A percentile compares a stretch with the other conserved stretches of the same genome.
phyloP scores from a whole-genome alignment of 306 rosid genomes.

The Phaseolus lunatus region DNA sequence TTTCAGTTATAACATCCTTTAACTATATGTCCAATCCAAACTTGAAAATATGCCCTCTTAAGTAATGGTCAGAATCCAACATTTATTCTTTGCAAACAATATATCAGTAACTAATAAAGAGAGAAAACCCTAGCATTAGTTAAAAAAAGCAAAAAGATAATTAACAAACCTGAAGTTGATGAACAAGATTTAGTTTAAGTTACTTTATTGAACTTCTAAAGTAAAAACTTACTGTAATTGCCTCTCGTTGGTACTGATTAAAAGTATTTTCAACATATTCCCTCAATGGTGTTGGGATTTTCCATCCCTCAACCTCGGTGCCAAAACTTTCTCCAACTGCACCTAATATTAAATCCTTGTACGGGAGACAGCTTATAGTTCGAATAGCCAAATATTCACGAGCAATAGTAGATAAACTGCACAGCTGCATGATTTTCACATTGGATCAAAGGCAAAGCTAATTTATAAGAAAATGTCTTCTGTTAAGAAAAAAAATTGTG shows the following conservation, averaged over 20 bases:
- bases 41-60: conserved; percentile 23
- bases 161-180: conserved; percentile 2
- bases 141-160: background rate
- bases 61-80: conserved; percentile 17
- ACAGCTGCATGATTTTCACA: conserved; percentile 63
- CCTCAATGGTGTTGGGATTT: conserved; percentile 72
- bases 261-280: conserved; percentile 72
- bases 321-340: conserved; percentile 58
- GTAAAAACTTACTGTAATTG: conserved; percentile 77
- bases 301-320: conserved; percentile 68
- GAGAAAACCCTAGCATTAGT: background rate
- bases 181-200: conserved; percentile 11
- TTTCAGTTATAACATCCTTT: too few species aligned
- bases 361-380: conserved; percentile 72
- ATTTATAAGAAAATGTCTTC: conserved; percentile 36
- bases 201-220: conserved; percentile 1
- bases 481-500: conserved; percentile 19
- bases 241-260: conserved; percentile 82
- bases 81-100: conserved; percentile 29
- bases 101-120: conserved; percentile 6
- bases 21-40: conserved; percentile 33
- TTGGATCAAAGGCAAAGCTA: conserved; percentile 28
- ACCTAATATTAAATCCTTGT: conserved; percentile 79
- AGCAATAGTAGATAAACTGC: conserved; percentile 90
- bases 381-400: conserved; percentile 83